Evolutionary conservation across 2,329 filamentous ascomycete genomes (phyloP).

Genomic region (Furcasterigmium sp.): DNA sequence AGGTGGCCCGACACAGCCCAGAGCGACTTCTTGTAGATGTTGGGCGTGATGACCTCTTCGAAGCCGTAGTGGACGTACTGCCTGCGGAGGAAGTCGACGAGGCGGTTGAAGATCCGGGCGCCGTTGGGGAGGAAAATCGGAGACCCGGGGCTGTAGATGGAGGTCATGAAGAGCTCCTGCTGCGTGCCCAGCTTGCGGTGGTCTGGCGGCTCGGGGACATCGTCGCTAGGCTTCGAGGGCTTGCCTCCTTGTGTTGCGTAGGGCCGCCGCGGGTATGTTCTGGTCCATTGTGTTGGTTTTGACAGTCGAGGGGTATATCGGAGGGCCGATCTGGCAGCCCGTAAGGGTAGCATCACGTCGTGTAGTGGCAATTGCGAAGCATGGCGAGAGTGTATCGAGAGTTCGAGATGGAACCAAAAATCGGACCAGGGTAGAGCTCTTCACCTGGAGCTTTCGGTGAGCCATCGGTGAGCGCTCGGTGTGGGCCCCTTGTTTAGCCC

Average conservation of each 20-base stretch:
- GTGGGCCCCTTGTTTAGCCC: no score
- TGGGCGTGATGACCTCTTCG: slow-evolving; percentile 83
- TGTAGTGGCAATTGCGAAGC: slow-evolving; percentile 4
- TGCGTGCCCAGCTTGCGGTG: slow-evolving; percentile 56
- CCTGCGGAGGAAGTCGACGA: slow-evolving; percentile 74
- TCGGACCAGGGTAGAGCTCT: not conserved
- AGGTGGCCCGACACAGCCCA: slow-evolving; percentile 85
- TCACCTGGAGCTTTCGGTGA: no score
- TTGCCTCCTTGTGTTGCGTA: slow-evolving; percentile 7
- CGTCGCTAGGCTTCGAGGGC: not conserved
- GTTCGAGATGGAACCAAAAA: not conserved
- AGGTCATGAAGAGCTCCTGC: slow-evolving; percentile 76
- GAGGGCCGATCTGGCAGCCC: slow-evolving; percentile 12
- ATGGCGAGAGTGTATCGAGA: not conserved
- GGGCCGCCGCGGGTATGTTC: slow-evolving; percentile 1
- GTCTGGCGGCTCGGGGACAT: slow-evolving; percentile 34
- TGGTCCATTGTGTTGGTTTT: not conserved
- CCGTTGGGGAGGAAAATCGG: slow-evolving; percentile 82
- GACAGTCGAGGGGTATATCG: slow-evolving; percentile 5
- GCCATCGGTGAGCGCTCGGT: no score
- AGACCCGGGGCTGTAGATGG: slow-evolving; percentile 76
- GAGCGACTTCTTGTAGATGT: slow-evolving; percentile 82
- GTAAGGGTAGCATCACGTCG: slow-evolving; percentile 19
- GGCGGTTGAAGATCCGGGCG: slow-evolving; percentile 75
- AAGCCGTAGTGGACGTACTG: slow-evolving; percentile 85